A percentile compares a stretch with the other conserved stretches of the same genome.
Conservation (phyloP, 202 grass and related monocot genomes). For the Schoenoplectus tabernaemontani region DNA sequence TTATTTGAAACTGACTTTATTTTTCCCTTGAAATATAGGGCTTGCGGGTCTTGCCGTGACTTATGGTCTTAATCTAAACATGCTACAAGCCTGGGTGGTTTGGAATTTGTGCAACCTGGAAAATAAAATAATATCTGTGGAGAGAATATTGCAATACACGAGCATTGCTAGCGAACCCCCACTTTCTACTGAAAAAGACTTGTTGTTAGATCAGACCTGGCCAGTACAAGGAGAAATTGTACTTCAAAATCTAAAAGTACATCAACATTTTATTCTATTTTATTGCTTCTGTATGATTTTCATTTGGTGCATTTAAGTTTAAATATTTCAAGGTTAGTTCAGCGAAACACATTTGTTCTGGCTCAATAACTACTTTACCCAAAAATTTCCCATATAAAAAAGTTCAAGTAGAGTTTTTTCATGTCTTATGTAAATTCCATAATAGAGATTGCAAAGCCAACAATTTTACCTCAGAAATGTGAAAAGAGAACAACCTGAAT, state of each 20-base stretch:
- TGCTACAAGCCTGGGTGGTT: conserved; percentile 50
- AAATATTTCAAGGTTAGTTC: background rate
- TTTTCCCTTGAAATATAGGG: conserved; percentile 34
- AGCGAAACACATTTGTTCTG: background rate
- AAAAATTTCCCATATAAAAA: background rate
- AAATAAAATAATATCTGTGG: conserved; percentile 77
- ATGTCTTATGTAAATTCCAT: background rate
- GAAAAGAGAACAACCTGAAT: too few relatives aligned
- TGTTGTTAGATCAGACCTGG: conserved; percentile 40
- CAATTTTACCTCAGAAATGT: too few relatives aligned
- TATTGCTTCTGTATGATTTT: background rate
- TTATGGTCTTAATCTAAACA: conserved; percentile 83
- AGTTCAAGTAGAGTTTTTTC: background rate
- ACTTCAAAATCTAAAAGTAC: conserved; percentile 50
- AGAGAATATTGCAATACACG: conserved; percentile 79
- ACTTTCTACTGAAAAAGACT: conserved; percentile 35
- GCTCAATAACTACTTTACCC: too few relatives aligned
- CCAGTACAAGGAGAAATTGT: conserved; percentile 59
- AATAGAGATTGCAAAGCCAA: too few relatives aligned
- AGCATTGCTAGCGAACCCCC: conserved; percentile 70
- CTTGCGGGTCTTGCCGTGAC: conserved; percentile 72
- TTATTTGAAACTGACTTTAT: conserved; percentile 1
- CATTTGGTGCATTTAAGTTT: background rate
- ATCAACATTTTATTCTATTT: background rate
- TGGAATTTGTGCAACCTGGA: conserved; percentile 52